Percentiles rank a stretch among this genome's conserved stretches.
phyloP scores from a whole-genome alignment of 768 basidiomycete species.

The Boletus huronensis region DNA sequence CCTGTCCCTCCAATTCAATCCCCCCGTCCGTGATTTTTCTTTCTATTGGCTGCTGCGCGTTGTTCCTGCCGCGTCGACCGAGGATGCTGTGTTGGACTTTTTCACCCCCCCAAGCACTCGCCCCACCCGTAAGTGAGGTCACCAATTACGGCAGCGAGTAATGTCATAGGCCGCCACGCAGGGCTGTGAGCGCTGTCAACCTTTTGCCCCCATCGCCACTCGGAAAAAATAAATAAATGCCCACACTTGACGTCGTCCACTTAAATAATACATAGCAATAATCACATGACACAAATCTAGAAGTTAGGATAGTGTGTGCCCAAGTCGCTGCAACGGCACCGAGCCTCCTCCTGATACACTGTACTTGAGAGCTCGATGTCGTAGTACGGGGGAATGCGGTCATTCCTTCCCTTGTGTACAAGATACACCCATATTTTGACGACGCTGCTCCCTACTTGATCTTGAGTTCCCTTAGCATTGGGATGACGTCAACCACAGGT shows the following conservation, averaged over 20 bases:
- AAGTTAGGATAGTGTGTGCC: background rate
- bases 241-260: background rate
- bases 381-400: background rate
- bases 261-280: background rate
- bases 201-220: background rate
- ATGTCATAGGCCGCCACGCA: background rate
- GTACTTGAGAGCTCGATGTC: background rate
- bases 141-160: slow-evolving; percentile 14
- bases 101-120: slow-evolving; percentile 3
- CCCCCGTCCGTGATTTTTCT: too few relatives aligned
- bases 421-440: background rate
- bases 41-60: slow-evolving; percentile 4
- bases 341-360: background rate
- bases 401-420: background rate
- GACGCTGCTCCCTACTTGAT: slow-evolving; percentile 5
- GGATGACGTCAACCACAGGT: slow-evolving; percentile 29
- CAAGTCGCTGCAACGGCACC: background rate
- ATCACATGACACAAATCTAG: slow-evolving; percentile 3
- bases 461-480: slow-evolving; percentile 27
- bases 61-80: background rate
- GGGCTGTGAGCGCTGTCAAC: slow-evolving; percentile 12
- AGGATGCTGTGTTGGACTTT: slow-evolving; percentile 11
- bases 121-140: background rate
- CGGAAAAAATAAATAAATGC: background rate
- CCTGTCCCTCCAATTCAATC: background rate